Evolutionary conservation across 1,284 basidiomycete genomes (phyloP), one percentile per base, ranked within the genome.

Genomic region (Agroathelia rolfsii): DNA sequence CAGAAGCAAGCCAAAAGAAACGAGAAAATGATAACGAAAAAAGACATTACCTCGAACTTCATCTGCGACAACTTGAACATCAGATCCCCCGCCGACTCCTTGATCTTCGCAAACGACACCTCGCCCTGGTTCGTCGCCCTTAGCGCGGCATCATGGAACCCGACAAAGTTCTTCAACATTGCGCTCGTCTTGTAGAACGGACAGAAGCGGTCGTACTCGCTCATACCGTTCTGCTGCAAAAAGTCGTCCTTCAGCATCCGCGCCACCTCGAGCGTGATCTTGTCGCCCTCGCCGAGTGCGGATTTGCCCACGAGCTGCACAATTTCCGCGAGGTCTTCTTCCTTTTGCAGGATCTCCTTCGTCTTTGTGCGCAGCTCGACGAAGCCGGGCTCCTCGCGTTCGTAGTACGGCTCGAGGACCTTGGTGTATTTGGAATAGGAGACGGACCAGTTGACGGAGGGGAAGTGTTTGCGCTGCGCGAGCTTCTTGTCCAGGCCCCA

Each of bases 381-480:
- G 58, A 99, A 99, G 24, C 90, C 94, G 1, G 92, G 87, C 51
- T 90, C 81, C 30, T 79, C 77, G 38, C 72, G 66, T 58, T 97
- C 90, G 60, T 97, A 98, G 61, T 93, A 84, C 1, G 86, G 75
- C 55, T 97, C 92, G 33, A 99, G 77, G 5, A 94, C 79, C 54
- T 92, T 92, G 46, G 87, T 86, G 64, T 98, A 98, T 59, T 98
- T 98, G 35, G 94, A 98, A 61, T 98, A 98, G 5, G 95, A 98
- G 13, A 94, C 66, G 50, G 85, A 94, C 94, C 95, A 98, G 65
- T 98, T 97, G 56, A 99, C 94, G 18, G 90, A 95, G 2, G 93
- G 93, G 73, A 97, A 97, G 56, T 97, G 89, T 58, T 94, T 97
- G 45, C 94, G 78, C 58, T 98, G 93, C 2, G 93, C 93, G 37